Conservation (phyloP, 2,329 filamentous ascomycete species). For the Ambrosiella xylebori region DNA sequence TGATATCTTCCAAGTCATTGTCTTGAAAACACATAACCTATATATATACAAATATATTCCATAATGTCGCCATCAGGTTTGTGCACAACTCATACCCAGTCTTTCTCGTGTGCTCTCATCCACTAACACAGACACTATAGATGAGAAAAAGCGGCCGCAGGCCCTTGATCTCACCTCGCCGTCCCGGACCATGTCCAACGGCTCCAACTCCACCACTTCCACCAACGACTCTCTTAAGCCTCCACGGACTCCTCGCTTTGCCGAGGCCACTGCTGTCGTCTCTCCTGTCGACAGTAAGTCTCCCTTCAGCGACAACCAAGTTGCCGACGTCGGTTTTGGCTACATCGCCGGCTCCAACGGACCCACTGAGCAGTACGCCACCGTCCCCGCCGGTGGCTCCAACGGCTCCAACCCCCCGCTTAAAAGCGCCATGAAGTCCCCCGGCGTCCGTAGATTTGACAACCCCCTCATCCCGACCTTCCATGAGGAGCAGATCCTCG, state of each 20-base stretch:
- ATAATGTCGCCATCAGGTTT: conserved; percentile 26
- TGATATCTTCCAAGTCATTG: neutral
- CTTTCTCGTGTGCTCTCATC: neutral
- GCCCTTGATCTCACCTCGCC: conserved; percentile 34
- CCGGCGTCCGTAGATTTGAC: conserved; percentile 53
- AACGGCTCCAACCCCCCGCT: conserved; percentile 45
- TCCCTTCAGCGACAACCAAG: conserved; percentile 45
- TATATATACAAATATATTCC: neutral
- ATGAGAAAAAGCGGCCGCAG: conserved; percentile 39
- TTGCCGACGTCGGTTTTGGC: conserved; percentile 81
- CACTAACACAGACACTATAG: conserved; percentile 17
- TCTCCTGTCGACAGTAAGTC: conserved; percentile 50
- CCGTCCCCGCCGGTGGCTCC: neutral
- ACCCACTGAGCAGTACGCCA: conserved; percentile 20
- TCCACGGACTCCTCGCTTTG: conserved; percentile 61
- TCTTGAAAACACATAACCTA: neutral
- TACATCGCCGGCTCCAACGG: conserved; percentile 54
- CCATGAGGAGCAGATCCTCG: conserved; percentile 67
- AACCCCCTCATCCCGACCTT: conserved; percentile 87
- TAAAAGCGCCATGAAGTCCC: conserved; percentile 79
- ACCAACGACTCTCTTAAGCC: conserved; percentile 43
- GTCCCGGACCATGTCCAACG: conserved; percentile 30
- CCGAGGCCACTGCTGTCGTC: conserved; percentile 62
- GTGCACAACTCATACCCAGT: conserved; percentile 12
- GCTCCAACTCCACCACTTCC: conserved; percentile 28